A percentile compares a stretch with the other conserved stretches of the same genome.
Evolutionary conservation across 1,284 basidiomycete species (phyloP).

Genomic region (Trichosporon sp.): DNA sequence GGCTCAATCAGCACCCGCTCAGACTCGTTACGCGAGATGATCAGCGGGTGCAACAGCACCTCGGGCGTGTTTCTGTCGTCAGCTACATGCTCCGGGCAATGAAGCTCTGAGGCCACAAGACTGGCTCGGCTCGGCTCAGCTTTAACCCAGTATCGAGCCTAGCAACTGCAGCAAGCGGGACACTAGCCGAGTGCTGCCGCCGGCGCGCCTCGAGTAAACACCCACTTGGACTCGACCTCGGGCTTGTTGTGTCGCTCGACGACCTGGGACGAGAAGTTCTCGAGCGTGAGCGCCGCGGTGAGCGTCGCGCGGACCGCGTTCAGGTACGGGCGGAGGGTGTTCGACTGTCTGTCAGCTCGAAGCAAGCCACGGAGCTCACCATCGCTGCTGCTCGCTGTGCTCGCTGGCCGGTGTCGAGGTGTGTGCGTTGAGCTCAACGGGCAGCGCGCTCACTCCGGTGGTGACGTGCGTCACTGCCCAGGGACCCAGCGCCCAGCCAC

Average conservation of each 20-base stretch:
- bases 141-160: no score
- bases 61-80: slow-evolving; percentile 74
- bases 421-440: neutral
- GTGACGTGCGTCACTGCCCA: slow-evolving; percentile 3
- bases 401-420: neutral
- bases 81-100: neutral
- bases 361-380: neutral
- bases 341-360: slow-evolving; percentile 49
- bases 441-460: neutral
- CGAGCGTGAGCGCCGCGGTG: slow-evolving; percentile 92
- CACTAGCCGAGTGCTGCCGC: no score
- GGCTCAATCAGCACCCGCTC: slow-evolving; percentile 96
- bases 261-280: slow-evolving; percentile 97
- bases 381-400: neutral
- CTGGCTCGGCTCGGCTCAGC: neutral
- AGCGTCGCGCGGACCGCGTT: slow-evolving; percentile 91
- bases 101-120: neutral
- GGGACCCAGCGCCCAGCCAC: neutral
- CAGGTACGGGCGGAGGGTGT: slow-evolving; percentile 85
- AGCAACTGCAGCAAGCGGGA: no score
- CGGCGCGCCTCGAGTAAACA: neutral
- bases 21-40: slow-evolving; percentile 92
- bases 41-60: slow-evolving; percentile 85
- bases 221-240: slow-evolving; percentile 80
- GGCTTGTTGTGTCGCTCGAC: slow-evolving; percentile 96